Evolutionary conservation across 352 stramenopile genomes (phyloP), one percentile per base, ranked within the genome.

Genomic region (Phytopythium mirpurense): DNA sequence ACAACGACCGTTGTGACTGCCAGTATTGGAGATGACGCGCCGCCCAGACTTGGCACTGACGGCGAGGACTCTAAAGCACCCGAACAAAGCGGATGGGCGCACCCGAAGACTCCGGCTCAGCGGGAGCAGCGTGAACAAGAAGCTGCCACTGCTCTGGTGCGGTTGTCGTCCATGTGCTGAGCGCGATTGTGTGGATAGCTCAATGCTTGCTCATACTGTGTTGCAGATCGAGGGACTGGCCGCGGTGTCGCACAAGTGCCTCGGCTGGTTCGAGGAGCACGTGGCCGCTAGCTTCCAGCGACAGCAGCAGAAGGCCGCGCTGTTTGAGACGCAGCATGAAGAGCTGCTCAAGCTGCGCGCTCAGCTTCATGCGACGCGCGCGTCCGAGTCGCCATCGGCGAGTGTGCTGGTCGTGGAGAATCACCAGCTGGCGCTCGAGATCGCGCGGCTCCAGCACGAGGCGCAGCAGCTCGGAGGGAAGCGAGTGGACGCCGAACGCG

Each of bases 201-300:
- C 8, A 47, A 34, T 5, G 4, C 26, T 24, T 54, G 48, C n/a
- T n/a, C n/a, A n/a, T 45, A 24, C 12, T 45, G 47, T 27, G 18
- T 7, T 11, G 26, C 37, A 86, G 57, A 62, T 90, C 27, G 42
- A 62, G 5, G 76, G 70, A 6, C 60, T 90, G 27, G 50, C 57
- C 11, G 62, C 58, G 10, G 60, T 88, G 23, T 80, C 74, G 24
- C 62, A 55, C 21, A 86, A 77, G 48, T 88, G 76, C 42, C 42
- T 83, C 2, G 53, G 38, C 5, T 90, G 79, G 79, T 59, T 90
- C 35, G 63, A 86, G 21, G 59, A 72, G 18, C 70, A 83, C 31
- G 59, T 78, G 5, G 65, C 60, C 19, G 62, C 79, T n/a, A 70
- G 70, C 24, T 80, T 79, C 41, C 55, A 67, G 5, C 59, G 48